phyloP scores from a whole-genome alignment of 345 rosid genomes.

The Brassica rapa region DNA sequence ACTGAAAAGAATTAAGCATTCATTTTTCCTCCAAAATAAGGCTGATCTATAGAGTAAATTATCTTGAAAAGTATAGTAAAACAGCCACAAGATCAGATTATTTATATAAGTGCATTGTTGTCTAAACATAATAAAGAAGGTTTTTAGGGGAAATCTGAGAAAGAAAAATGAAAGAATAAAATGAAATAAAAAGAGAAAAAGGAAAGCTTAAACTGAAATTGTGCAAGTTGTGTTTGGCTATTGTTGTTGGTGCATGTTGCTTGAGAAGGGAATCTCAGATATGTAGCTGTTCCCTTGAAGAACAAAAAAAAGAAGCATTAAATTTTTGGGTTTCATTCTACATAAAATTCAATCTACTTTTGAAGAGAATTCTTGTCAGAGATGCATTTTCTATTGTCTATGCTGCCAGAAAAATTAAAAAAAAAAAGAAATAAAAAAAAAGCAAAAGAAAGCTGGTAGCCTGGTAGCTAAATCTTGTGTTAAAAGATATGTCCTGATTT shows the following conservation, averaged over 20 bases:
- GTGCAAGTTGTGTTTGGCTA: conserved; percentile 40
- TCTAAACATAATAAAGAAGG: background rate
- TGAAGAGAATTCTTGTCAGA: conserved; percentile 32
- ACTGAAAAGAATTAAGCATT: conserved; percentile 1
- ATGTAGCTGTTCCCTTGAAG: conserved; percentile 30
- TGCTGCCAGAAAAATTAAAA: background rate
- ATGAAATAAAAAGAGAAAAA: background rate
- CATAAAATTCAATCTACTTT: conserved; percentile 16
- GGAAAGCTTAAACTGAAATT: conserved; percentile 14
- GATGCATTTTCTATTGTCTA: conserved; percentile 10
- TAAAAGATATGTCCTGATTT: conserved; percentile 38
- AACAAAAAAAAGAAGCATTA: conserved; percentile 7
- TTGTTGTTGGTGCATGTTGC: conserved; percentile 38
- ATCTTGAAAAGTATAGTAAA: background rate
- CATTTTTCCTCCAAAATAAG: background rate
- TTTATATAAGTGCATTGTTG: background rate
- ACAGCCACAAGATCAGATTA: background rate
- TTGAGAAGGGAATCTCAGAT: conserved; percentile 32
- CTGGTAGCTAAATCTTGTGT: conserved; percentile 17
- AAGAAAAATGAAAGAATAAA: background rate
- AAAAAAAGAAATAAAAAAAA: background rate
- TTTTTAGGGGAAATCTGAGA: background rate
- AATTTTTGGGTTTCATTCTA: conserved; percentile 6
- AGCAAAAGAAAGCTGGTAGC: background rate
- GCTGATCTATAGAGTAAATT: conserved; percentile 12